These are phyloP conservation scores for Exidia glandulosa DNA, from an alignment of 768 basidiomycete genomes.

Conservation along the genomic window DNA sequence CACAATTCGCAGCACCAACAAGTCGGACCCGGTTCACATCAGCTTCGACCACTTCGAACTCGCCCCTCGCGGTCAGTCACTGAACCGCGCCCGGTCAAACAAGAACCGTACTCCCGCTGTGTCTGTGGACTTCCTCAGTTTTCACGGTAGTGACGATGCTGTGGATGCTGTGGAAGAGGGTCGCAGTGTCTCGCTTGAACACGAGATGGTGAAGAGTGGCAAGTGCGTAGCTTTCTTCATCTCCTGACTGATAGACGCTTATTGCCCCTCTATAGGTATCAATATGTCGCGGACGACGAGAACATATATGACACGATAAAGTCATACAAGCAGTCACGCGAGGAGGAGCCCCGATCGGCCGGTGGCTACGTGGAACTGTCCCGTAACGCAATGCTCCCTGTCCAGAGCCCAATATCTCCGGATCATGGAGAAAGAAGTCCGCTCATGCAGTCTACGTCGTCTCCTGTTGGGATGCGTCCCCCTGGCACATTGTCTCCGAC, in stretches of 20 bases:
- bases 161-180: background rate
- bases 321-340: too few relatives aligned
- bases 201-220: background rate
- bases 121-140: background rate
- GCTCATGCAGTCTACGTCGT: background rate
- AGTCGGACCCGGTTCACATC: background rate
- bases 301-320: too few relatives aligned
- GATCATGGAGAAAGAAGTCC: background rate
- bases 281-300: too few relatives aligned
- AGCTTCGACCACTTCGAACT: background rate
- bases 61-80: background rate
- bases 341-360: too few relatives aligned
- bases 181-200: background rate
- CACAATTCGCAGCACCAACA: background rate
- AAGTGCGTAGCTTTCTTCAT: background rate
- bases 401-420: background rate
- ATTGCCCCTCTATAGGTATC: background rate
- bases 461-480: background rate
- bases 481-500: background rate
- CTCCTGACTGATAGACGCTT: background rate
- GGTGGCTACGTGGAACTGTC: too few relatives aligned
- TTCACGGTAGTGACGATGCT: background rate
- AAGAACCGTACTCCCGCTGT: background rate
- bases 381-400: too few relatives aligned
- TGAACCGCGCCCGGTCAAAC: background rate